phyloP scores from a whole-genome alignment of 345 rosid genomes.

The Camelina laxa region DNA sequence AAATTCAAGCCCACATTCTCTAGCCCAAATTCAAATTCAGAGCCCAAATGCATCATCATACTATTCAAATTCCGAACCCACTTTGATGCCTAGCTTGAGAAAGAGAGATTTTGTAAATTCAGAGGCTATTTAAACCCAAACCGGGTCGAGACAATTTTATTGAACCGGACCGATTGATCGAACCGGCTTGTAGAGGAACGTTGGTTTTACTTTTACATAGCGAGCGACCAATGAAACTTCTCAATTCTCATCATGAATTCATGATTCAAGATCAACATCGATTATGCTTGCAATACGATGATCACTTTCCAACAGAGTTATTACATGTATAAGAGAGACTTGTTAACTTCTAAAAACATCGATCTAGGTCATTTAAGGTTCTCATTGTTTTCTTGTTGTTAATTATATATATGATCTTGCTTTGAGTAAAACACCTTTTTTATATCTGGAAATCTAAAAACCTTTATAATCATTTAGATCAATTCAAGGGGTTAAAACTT shows the following conservation, averaged over 20 bases:
- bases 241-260: background rate
- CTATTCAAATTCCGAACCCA: too few relatives aligned
- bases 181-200: background rate
- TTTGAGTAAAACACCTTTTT: conserved; percentile 5
- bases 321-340: background rate
- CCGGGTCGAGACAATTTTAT: background rate
- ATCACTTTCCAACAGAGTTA: background rate
- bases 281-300: background rate
- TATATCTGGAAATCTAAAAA: background rate
- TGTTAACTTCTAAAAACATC: too few relatives aligned
- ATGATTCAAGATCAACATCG: background rate
- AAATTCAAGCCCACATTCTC: too few relatives aligned
- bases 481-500: background rate
- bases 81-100: background rate
- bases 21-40: too few relatives aligned
- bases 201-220: background rate
- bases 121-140: background rate
- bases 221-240: conserved; percentile 9
- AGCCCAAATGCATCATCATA: too few relatives aligned
- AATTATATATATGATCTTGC: background rate
- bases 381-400: background rate
- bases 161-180: background rate
- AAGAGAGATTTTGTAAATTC: background rate
- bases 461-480: background rate
- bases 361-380: too few relatives aligned